phyloP scores from a whole-genome alignment of 129 eudicot genomes.

The Helianthus tuberosus region DNA sequence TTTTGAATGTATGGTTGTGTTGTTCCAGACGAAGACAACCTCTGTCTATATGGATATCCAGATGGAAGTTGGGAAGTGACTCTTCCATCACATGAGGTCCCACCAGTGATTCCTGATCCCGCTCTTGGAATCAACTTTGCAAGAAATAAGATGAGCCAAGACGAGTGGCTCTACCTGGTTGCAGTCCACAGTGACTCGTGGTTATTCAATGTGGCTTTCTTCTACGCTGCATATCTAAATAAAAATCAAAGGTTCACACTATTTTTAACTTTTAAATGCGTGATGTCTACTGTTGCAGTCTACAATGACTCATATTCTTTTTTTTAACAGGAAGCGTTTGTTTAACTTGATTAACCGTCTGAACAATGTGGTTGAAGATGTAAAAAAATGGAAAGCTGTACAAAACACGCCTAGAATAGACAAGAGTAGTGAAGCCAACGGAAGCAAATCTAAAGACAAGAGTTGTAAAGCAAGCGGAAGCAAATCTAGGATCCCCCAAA shows the following conservation, averaged over 20 bases:
- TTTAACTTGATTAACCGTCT: conserved; percentile 83
- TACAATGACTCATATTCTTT: conserved; percentile 34
- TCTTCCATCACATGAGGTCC: conserved; percentile 89
- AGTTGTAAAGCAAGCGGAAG: conserved; percentile 65
- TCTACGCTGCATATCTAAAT: conserved; percentile 71
- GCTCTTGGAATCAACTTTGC: conserved; percentile 93
- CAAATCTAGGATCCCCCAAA: conserved; percentile 56
- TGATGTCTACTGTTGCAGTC: background rate
- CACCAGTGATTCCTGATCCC: conserved; percentile 94
- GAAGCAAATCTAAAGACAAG: conserved; percentile 55
- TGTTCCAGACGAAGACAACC: conserved; percentile 57
- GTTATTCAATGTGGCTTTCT: conserved; percentile 90
- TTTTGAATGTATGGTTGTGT: conserved; percentile 11
- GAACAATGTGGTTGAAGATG: conserved; percentile 76
- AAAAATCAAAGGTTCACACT: conserved; percentile 57
- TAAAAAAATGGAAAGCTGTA: conserved; percentile 33
- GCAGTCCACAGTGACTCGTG: conserved; percentile 95
- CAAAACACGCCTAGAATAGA: conserved; percentile 49
- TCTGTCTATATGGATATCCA: conserved; percentile 89
- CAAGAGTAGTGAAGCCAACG: conserved; percentile 73
- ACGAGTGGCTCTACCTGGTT: conserved; percentile 86
- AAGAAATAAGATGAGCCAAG: conserved; percentile 76
- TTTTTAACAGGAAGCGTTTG: conserved; percentile 66
- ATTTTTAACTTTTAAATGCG: background rate
- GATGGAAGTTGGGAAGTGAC: conserved; percentile 87